Evolutionary conservation across 495 filamentous ascomycete species (phyloP), one percentile per base, ranked within the genome.

Genomic region (Entonaema liquescens): DNA sequence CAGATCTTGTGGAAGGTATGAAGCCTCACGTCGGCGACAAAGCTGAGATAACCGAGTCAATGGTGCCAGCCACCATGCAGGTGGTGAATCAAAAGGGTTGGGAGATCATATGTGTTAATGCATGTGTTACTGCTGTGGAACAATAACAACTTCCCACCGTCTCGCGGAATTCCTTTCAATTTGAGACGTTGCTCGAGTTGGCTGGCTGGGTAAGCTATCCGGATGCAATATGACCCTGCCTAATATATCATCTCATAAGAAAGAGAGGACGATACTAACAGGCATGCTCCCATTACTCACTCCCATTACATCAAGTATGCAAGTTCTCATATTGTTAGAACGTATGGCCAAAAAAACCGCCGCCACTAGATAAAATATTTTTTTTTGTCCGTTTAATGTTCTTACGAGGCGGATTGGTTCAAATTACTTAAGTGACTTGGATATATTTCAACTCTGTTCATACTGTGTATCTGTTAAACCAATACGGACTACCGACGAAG

Each of bases 11-110:
- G n/a, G 53, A 35, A 15, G 7, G 29, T 23, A 42, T 60, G 65
- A 56, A 50, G 58, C 65, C 55, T 62, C n/a, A 49, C n/a, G 25
- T 65, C 52, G 28, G 35, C 59, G 47, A 60, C 28, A 38, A 38
- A 62, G 66, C 52, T 68, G 65, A 56, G 58, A 56, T 28, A 47
- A 11, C 50, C 42, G 49, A 57, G 50, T 36, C 50, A 62, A 47
- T 63, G 42, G 38, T 58, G 31, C 7, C 31, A 58, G 66, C 66
- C 29, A 68, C 23, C 19, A 49, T 62, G 38, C n/a, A 35, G 26
- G 13, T 29, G 25, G 33, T 50, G 42, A 52, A 26, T 47, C 42
- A 47, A 47, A 47, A 21, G 21, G 19, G 11, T 9, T 5, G 23
- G 17, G 21, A 47, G 7, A 35, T 52, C 29, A 56, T 25, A 50